Evolutionary conservation across 192 early-diverging fungal genomes (phyloP).

Genomic region (Podila horticola): DNA sequence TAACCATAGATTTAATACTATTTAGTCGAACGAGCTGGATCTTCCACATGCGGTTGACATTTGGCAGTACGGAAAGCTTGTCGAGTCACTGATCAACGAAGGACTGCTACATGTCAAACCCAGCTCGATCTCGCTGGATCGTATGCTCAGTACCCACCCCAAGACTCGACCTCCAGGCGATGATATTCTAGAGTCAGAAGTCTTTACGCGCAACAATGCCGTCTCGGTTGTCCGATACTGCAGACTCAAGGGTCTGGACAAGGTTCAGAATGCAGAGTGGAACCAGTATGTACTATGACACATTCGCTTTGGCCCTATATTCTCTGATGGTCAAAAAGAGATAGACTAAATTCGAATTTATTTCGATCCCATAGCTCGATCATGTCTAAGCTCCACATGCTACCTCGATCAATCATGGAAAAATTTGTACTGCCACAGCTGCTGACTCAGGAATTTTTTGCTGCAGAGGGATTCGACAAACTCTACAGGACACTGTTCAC

Average conservation of each 20-base stretch:
- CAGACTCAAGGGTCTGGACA: slow-evolving; percentile 48
- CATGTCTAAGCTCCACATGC: slow-evolving; percentile 33
- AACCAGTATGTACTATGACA: slow-evolving; percentile 20
- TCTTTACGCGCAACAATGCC: slow-evolving; percentile 32
- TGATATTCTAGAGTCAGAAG: slow-evolving; percentile 24
- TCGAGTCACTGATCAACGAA: slow-evolving; percentile 36
- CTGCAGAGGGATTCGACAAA: slow-evolving; percentile 47
- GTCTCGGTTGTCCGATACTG: slow-evolving; percentile 44
- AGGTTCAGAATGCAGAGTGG: slow-evolving; percentile 38
- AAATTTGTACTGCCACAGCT: slow-evolving; percentile 47
- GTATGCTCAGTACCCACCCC: slow-evolving; percentile 25
- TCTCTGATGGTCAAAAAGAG: not conserved
- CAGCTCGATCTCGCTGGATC: slow-evolving; percentile 16
- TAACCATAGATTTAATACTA: not conserved
- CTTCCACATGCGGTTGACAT: slow-evolving; percentile 28
- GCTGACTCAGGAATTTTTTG: slow-evolving; percentile 50
- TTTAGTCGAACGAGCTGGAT: slow-evolving; percentile 12
- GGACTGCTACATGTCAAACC: slow-evolving; percentile 28
- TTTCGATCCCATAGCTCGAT: slow-evolving; percentile 16
- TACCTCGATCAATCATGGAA: slow-evolving; percentile 43
- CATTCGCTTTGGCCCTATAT: not conserved
- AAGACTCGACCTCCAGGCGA: slow-evolving; percentile 31
- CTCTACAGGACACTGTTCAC: slow-evolving; percentile 43
- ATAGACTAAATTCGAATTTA: no score
- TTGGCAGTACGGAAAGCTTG: slow-evolving; percentile 46